These are phyloP conservation scores for Articulospora tetracladia DNA, from an alignment of 495 filamentous ascomycete genomes.

Conservation along the genomic window DNA sequence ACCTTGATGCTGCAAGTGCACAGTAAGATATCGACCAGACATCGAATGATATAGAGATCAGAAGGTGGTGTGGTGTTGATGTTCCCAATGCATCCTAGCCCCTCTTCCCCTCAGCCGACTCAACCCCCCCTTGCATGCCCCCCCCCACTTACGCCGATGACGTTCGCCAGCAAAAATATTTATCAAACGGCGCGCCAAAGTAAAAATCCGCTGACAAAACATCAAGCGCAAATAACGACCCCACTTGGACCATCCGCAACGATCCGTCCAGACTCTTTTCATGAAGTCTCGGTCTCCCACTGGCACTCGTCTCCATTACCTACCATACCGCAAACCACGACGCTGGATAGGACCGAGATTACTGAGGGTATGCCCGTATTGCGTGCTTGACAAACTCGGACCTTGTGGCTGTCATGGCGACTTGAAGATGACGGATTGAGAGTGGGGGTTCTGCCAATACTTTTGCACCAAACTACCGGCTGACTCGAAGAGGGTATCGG, in stretches of 20 bases:
- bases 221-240: not conserved
- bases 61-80: slow-evolving; percentile 5
- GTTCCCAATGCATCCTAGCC: slow-evolving; percentile 4
- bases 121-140: not conserved
- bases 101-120: not conserved
- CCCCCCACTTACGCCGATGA: not conserved
- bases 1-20: not conserved
- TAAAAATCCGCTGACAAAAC: not conserved
- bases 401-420: slow-evolving; percentile 13
- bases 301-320: not conserved
- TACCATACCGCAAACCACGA: not conserved
- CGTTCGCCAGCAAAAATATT: not conserved
- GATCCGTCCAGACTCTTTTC: not conserved
- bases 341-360: not conserved
- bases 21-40: not conserved
- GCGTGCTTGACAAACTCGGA: slow-evolving; percentile 9
- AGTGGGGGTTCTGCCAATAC: slow-evolving; percentile 15
- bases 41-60: not conserved
- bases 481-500: not conserved
- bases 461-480: not conserved
- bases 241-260: not conserved
- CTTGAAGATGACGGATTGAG: slow-evolving; percentile 2
- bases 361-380: slow-evolving; percentile 5
- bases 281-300: not conserved
- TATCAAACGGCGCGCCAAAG: not conserved